These are phyloP conservation scores for Catunica adiposa DNA, from an alignment of 2,329 filamentous ascomycete genomes.

Conservation along the genomic window DNA sequence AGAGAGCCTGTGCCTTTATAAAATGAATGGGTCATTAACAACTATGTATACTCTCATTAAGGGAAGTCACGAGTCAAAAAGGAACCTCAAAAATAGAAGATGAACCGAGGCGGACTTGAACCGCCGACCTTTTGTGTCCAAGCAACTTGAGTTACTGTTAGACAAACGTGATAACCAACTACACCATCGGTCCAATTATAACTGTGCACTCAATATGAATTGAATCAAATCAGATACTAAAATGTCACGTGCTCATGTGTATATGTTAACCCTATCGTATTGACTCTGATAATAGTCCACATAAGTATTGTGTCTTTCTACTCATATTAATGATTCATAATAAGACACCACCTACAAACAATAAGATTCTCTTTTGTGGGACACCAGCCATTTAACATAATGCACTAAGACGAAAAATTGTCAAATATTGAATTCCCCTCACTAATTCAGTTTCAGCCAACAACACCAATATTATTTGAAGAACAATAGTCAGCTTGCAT, in stretches of 20 bases:
- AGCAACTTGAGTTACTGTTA: background rate
- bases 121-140: constrained; percentile 9
- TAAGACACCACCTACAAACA: no score
- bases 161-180: constrained; percentile 7
- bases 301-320: no score
- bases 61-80: background rate
- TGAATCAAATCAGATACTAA: no score
- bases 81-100: background rate
- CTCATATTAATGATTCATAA: no score
- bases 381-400: no score
- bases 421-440: no score
- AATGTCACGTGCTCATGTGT: background rate
- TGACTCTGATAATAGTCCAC: background rate
- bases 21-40: no score
- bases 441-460: background rate
- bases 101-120: constrained; percentile 9
- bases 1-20: no score
- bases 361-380: no score
- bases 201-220: no score
- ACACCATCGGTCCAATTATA: background rate
- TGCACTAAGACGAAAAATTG: no score
- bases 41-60: background rate
- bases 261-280: background rate
- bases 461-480: background rate
- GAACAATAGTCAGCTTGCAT: no score